Evolutionary conservation across 345 rosid species (phyloP).

Genomic region (Murraya paniculata): DNA sequence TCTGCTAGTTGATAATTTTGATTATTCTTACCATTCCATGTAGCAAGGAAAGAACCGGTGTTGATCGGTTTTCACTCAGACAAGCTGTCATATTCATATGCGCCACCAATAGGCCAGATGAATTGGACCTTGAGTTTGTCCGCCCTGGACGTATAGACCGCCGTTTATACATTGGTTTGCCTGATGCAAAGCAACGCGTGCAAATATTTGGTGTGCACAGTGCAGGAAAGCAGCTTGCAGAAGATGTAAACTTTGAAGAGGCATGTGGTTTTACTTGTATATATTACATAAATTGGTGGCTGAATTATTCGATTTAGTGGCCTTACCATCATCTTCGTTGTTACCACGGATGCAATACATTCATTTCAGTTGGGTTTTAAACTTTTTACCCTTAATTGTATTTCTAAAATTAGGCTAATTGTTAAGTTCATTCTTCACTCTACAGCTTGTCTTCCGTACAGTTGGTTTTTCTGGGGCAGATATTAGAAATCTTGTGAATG

Average conservation of each 20-base stretch:
- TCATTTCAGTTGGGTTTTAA: neutral
- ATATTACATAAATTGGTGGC: neutral
- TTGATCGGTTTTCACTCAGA: constrained; percentile 82
- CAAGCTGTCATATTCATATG: constrained; percentile 99
- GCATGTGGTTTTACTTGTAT: constrained; percentile 25
- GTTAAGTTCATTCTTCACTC: constrained; percentile 3
- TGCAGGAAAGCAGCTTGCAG: constrained; percentile 77
- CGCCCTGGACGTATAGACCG: constrained; percentile 93
- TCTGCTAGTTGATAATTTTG: neutral
- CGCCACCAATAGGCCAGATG: constrained; percentile 98
- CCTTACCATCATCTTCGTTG: neutral
- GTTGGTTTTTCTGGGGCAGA: constrained; percentile 98
- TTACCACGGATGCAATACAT: neutral
- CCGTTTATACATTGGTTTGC: constrained; percentile 89
- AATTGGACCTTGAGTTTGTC: constrained; percentile 91
- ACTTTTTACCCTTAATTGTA: neutral
- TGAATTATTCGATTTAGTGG: neutral
- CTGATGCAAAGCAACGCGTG: constrained; percentile 87
- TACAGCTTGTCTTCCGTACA: constrained; percentile 90
- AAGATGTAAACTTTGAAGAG: constrained; percentile 82
- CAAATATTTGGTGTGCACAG: constrained; percentile 91
- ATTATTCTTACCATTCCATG: constrained; percentile 7
- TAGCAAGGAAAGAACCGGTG: constrained; percentile 88
- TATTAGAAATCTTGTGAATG: constrained; percentile 91
- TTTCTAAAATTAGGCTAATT: constrained; percentile 4